Evolutionary conservation across 345 rosid species (phyloP), one percentile per base, ranked within the genome.

Genomic region (Stellera chamaejasme): DNA sequence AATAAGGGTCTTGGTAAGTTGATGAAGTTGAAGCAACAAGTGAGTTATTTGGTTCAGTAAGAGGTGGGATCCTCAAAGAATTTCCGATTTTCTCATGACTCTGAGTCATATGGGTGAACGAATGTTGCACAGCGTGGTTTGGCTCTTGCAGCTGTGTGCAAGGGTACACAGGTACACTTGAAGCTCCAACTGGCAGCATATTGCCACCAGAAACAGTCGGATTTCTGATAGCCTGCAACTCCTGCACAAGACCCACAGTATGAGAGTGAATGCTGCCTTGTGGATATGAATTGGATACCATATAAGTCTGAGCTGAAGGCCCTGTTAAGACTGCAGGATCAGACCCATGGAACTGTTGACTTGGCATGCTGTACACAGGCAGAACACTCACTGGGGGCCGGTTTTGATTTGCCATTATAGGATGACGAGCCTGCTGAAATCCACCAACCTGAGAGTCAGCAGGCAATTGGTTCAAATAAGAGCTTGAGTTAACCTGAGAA

Each of bases 111-210:
- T 65, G 61, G 53, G 60, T 26, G 13, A 42, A 52, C 59, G 60
- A 28, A 12, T 61, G 68, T 62, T 52, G 72, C 42, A 54, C 54
- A 65, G 53, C 58, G 26, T 62, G 58, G 11, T 63, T n/a, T 13
- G 51, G 62, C 26, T 59, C 64, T 39, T 72, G 80, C 60, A 48
- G 78, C 67, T 75, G 79, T 53, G 55, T 36, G 61, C 59, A 66
- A 62, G 75, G 67, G 57, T 68, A 70, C 27, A 82, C 64, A 62
- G 80, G 62, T 60, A 76, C 66, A 46, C 68, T 66, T 27, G 48
- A 41, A 61, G 27, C 50, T 58, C 66, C 74, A 47, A 61, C 59
- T 8, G 71, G 58, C 10, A 67, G 68, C 54, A 71, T 25, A 47
- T 50, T 72, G 54, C 63, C 68, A 64, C 65, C 43, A 16, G 68